phyloP scores from a whole-genome alignment of 2,329 filamentous ascomycete genomes.

The Alternaria incomplexa region DNA sequence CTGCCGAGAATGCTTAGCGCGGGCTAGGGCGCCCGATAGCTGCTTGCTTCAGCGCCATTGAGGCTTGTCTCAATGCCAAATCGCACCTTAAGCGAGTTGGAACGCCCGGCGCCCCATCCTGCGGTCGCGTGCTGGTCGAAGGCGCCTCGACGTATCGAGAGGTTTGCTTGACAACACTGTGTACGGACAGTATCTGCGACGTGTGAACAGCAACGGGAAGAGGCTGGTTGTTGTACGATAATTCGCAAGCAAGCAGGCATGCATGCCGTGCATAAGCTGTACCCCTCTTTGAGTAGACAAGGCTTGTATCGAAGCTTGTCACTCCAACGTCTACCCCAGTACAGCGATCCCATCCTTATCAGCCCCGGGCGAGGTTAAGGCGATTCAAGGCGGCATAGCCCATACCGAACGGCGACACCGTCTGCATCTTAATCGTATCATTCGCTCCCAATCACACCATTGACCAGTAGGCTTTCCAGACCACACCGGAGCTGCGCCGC shows the following conservation, averaged over 20 bases:
- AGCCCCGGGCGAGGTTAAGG: constrained; percentile 23
- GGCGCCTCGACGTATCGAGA: background rate
- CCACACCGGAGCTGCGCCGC: constrained; percentile 16
- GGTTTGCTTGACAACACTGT: background rate
- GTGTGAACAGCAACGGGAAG: background rate
- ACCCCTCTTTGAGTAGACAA: constrained; percentile 28
- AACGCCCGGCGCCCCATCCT: background rate
- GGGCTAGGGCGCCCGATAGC: background rate
- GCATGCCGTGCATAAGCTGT: background rate
- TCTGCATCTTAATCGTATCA: constrained; percentile 15
- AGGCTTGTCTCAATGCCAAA: constrained; percentile 28
- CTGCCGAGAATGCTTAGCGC: constrained; percentile 15
- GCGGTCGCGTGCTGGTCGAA: constrained; percentile 9
- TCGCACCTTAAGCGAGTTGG: constrained; percentile 10
- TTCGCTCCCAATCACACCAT: constrained; percentile 26
- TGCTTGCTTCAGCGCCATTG: constrained; percentile 4
- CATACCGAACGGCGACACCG: constrained; percentile 19
- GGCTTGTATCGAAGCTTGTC: constrained; percentile 17
- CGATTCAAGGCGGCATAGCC: constrained; percentile 19
- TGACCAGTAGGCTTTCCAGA: constrained; percentile 21
- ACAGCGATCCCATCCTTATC: constrained; percentile 31
- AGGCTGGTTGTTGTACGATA: background rate
- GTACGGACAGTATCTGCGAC: background rate
- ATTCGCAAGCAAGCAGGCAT: background rate
- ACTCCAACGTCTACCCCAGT: constrained; percentile 13